A percentile compares a stretch with the other conserved stretches of the same genome.
Evolutionary conservation across 352 stramenopile genomes (phyloP).

Genomic region (Stramenopiles sp.): DNA sequence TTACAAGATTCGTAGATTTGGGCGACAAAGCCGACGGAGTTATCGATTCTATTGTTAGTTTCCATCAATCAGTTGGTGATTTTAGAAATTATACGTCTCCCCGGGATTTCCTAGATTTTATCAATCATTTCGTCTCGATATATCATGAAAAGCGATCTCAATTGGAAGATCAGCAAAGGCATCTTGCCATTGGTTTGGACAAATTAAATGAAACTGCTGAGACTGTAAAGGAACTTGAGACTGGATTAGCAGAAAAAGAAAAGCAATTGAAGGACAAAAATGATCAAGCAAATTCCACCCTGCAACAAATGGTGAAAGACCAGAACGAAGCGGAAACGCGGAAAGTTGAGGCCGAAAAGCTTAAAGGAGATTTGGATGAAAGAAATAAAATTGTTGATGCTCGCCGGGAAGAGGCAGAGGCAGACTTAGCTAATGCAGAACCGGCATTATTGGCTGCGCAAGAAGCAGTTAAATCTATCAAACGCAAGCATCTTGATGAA

Average conservation of each 20-base stretch:
- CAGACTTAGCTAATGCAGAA: constrained; percentile 88
- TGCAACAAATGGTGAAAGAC: constrained; percentile 95
- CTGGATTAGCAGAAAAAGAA: constrained; percentile 52
- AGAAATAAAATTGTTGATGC: constrained; percentile 86
- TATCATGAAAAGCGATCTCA: constrained; percentile 68
- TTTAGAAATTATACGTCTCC: constrained; percentile 45
- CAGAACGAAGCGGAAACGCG: constrained; percentile 90
- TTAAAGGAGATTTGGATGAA: constrained; percentile 74
- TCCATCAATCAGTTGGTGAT: background rate
- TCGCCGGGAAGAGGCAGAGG: constrained; percentile 78
- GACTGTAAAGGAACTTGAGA: constrained; percentile 70
- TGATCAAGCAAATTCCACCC: constrained; percentile 84
- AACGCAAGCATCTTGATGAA: constrained; percentile 95
- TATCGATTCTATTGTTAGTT: background rate
- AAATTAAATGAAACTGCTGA: constrained; percentile 94
- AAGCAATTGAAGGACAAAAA: constrained; percentile 87
- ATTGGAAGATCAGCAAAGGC: constrained; percentile 84
- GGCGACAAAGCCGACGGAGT: constrained; percentile 40
- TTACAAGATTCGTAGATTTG: constrained; percentile 82
- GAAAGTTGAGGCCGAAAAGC: constrained; percentile 83
- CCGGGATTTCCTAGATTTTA: constrained; percentile 73
- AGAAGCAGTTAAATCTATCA: constrained; percentile 88
- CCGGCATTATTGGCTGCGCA: constrained; percentile 88
- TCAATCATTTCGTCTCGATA: constrained; percentile 60
- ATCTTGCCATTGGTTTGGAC: constrained; percentile 92